Percentiles rank a stretch among this genome's conserved stretches.
Evolutionary conservation across 2,329 filamentous ascomycete genomes (phyloP).

Genomic region (Trichoderma lentiforme): DNA sequence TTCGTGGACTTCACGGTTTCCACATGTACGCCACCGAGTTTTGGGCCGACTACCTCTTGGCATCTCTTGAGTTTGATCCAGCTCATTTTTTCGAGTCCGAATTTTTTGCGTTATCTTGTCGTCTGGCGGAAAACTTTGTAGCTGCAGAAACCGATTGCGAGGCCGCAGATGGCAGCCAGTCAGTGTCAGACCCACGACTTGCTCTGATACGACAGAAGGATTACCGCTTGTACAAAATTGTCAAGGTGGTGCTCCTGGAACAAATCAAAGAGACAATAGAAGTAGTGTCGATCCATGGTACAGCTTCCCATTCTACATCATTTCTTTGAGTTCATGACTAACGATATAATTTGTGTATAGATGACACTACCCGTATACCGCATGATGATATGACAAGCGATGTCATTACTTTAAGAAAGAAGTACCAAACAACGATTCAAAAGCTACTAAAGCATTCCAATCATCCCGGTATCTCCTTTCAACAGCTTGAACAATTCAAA

Average conservation of each 20-base stretch:
- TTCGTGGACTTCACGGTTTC: conserved; percentile 14
- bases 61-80: not conserved
- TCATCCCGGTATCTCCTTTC: not conserved
- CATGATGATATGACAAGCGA: not conserved
- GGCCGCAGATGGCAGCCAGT: no score
- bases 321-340: not conserved
- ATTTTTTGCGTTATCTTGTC: not conserved
- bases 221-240: not conserved
- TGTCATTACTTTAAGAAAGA: not conserved
- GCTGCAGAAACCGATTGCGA: not conserved
- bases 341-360: not conserved
- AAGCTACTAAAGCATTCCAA: not conserved
- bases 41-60: conserved; percentile 17
- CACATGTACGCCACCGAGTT: conserved; percentile 17
- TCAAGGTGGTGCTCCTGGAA: not conserved
- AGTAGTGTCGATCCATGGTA: not conserved
- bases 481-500: conserved; percentile 17
- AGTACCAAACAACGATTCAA: conserved; percentile 5
- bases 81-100: not conserved
- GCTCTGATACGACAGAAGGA: not conserved
- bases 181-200: not conserved
- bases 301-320: not conserved
- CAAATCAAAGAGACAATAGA: not conserved
- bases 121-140: not conserved
- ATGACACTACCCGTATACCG: no score